Percentiles rank a stretch among this genome's conserved stretches.
Evolutionary conservation across 1,284 basidiomycete species (phyloP).

Genomic region (Chalciporus sp.): DNA sequence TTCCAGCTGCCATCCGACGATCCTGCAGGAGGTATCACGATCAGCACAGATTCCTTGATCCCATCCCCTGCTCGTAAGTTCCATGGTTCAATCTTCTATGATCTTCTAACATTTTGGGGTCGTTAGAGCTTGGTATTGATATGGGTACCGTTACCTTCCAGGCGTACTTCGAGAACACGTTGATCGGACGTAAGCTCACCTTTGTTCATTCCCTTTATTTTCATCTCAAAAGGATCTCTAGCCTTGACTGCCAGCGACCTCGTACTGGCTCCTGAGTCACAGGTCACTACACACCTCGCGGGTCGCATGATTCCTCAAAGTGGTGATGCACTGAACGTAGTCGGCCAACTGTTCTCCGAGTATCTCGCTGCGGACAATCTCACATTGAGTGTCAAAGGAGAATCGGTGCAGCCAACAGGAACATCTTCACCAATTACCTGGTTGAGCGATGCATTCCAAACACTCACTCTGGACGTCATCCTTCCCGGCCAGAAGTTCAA

Average conservation of each 20-base stretch:
- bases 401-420: constrained; percentile 63
- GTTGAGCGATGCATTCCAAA: constrained; percentile 73
- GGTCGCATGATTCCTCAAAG: constrained; percentile 68
- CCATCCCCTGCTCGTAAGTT: constrained; percentile 67
- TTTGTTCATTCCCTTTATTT: background rate
- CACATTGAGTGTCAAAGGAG: constrained; percentile 61
- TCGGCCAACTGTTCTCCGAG: constrained; percentile 69
- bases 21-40: constrained; percentile 68
- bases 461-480: constrained; percentile 61
- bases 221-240: constrained; percentile 25
- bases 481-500: constrained; percentile 66
- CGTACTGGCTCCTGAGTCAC: constrained; percentile 53
- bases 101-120: background rate
- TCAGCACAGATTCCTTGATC: constrained; percentile 68
- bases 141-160: constrained; percentile 72
- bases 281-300: constrained; percentile 54
- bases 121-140: constrained; percentile 68
- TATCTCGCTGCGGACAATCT: constrained; percentile 70
- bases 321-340: constrained; percentile 52
- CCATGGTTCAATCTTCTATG: background rate
- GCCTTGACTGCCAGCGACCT: constrained; percentile 55
- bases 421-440: constrained; percentile 56
- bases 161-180: constrained; percentile 55
- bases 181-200: constrained; percentile 55
- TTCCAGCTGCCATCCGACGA: constrained; percentile 70